phyloP scores from a whole-genome alignment of 139 green algal genomes.

The Coelastrella sp. region DNA sequence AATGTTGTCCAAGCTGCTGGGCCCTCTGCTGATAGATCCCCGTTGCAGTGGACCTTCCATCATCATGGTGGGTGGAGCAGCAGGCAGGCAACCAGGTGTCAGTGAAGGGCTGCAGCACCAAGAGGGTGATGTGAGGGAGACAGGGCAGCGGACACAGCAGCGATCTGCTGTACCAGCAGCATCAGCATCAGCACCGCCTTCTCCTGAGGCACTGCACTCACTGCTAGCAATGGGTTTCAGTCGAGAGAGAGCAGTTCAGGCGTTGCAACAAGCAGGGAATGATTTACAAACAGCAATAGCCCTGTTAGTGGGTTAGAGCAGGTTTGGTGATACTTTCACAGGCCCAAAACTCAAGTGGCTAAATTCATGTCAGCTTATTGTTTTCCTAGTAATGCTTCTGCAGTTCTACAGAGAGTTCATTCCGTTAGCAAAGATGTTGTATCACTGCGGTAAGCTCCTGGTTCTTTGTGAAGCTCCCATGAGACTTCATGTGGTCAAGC shows the following conservation, averaged over 20 bases:
- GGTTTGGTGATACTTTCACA: too few relatives aligned
- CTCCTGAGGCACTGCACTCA: constrained; percentile 68
- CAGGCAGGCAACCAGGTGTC: not conserved
- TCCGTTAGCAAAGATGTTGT: too few relatives aligned
- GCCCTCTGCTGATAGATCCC: constrained; percentile 26
- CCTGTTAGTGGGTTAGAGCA: constrained; percentile 54
- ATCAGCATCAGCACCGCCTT: constrained; percentile 34
- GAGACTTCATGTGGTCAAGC: too few relatives aligned
- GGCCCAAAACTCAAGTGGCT: too few relatives aligned
- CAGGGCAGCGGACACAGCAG: not conserved
- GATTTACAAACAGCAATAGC: constrained; percentile 68
- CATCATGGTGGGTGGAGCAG: not conserved
- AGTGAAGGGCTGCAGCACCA: not conserved
- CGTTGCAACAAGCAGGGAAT: constrained; percentile 66
- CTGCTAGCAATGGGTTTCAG: constrained; percentile 79
- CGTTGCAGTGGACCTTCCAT: constrained; percentile 20
- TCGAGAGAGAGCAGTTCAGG: constrained; percentile 40
- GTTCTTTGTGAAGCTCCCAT: too few relatives aligned
- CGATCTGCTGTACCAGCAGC: not conserved
- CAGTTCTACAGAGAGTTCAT: too few relatives aligned
- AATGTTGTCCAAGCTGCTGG: not conserved
- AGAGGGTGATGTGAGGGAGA: not conserved
- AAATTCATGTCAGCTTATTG: too few relatives aligned
- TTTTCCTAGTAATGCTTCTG: too few relatives aligned
- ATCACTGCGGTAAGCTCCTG: too few relatives aligned